A percentile compares a stretch with the other conserved stretches of the same genome.
Evolutionary conservation across 805 yeast genomes (phyloP).

Genomic region (Debaryomyces castellii): DNA sequence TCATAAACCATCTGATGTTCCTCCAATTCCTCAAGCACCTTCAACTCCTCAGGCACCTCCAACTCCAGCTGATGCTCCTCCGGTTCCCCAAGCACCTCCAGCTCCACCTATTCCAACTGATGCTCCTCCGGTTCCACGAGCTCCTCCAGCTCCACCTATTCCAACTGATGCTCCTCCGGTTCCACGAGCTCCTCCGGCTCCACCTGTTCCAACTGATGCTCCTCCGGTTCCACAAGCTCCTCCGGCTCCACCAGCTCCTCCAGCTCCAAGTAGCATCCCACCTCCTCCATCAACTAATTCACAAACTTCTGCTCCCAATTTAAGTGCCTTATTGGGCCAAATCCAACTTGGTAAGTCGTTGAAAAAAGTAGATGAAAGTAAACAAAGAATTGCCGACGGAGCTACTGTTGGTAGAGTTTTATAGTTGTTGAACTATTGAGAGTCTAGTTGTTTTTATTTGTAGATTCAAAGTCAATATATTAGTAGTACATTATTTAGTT

Average conservation of each 20-base stretch:
- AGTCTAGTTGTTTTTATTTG: not conserved
- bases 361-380: conserved; percentile 49
- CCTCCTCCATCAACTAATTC: no score
- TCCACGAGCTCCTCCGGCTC: conserved; percentile 25
- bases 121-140: conserved; percentile 21
- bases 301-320: conserved; percentile 31
- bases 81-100: conserved; percentile 10
- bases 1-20: conserved; percentile 14
- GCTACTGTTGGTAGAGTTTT: conserved; percentile 52
- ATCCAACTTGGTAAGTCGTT: conserved; percentile 53
- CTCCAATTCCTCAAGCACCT: conserved; percentile 7
- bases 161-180: conserved; percentile 19
- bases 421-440: conserved; percentile 5
- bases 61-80: conserved; percentile 16
- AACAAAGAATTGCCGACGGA: conserved; percentile 46
- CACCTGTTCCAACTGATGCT: conserved; percentile 24
- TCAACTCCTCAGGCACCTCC: conserved; percentile 14
- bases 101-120: conserved; percentile 18
- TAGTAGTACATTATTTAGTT: no score
- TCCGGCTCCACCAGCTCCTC: conserved; percentile 30
- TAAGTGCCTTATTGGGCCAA: conserved; percentile 56
- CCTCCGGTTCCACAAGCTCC: conserved; percentile 25
- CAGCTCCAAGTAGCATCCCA: no score
- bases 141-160: conserved; percentile 32
- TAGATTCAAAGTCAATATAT: not conserved